Evolutionary conservation across 2,329 filamentous ascomycete species (phyloP).

Genomic region (Aciculosporium take): DNA sequence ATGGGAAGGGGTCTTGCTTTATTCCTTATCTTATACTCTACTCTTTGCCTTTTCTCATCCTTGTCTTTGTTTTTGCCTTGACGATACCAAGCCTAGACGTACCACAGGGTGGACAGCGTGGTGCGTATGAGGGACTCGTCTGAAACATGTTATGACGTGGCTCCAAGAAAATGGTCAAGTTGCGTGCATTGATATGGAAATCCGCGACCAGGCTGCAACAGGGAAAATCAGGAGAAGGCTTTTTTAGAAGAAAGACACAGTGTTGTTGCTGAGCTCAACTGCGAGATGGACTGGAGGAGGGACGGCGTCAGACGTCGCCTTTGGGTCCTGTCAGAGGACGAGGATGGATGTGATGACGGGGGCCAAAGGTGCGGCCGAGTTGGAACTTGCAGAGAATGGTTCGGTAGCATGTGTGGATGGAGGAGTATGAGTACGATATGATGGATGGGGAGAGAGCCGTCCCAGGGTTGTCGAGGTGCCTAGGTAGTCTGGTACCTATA

Average conservation of each 20-base stretch:
- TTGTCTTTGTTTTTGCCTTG: conserved; percentile 4
- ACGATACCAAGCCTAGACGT: conserved; percentile 14
- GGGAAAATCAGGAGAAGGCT: not conserved
- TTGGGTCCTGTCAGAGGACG: not conserved
- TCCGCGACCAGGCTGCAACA: not conserved
- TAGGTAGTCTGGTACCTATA: conserved; percentile 5
- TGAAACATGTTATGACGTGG: conserved; percentile 2
- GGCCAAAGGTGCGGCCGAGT: not conserved
- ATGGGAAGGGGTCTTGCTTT: not conserved
- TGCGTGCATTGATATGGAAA: not conserved
- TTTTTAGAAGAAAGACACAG: not conserved
- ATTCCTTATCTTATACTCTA: not conserved
- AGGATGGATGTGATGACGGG: not conserved
- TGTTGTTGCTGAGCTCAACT: not conserved
- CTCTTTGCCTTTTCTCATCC: not conserved
- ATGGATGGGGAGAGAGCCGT: conserved; percentile 3
- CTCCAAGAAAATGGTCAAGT: not conserved
- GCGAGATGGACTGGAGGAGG: not conserved
- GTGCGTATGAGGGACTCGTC: conserved; percentile 1
- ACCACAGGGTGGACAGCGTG: conserved; percentile 5
- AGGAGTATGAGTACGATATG: too few relatives aligned
- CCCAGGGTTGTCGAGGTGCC: conserved; percentile 4
- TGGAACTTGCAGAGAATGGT: not conserved
- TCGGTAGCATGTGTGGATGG: not conserved
- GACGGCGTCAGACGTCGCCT: too few relatives aligned